A percentile compares a stretch with the other conserved stretches of the same genome.
Conservation (phyloP, 1,284 basidiomycete species). For the Omphalotus olearius region DNA sequence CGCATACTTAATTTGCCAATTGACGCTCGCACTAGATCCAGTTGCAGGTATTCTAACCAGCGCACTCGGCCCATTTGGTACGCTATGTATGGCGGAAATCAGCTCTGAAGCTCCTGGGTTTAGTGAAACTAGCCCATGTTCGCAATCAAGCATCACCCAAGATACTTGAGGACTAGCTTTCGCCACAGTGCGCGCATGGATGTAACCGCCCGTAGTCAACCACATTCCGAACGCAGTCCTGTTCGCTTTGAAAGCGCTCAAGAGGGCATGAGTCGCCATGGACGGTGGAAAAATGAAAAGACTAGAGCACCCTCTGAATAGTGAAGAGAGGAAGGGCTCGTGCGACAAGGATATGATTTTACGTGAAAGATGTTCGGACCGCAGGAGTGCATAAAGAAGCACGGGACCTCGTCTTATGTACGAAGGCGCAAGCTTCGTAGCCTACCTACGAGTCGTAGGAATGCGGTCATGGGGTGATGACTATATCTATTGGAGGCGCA, state of each 20-base stretch:
- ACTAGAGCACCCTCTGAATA: too few relatives aligned
- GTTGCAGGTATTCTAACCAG: constrained; percentile 61
- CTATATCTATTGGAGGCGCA: too few relatives aligned
- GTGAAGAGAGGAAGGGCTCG: too few relatives aligned
- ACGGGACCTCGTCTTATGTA: too few relatives aligned
- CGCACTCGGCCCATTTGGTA: constrained; percentile 41
- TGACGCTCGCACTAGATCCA: constrained; percentile 45
- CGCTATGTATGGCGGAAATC: constrained; percentile 45
- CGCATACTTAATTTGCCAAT: constrained; percentile 67
- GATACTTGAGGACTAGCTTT: constrained; percentile 51
- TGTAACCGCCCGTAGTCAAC: constrained; percentile 53
- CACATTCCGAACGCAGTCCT: constrained; percentile 70
- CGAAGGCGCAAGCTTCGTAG: too few relatives aligned
- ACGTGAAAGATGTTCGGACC: too few relatives aligned
- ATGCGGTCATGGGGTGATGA: too few relatives aligned
- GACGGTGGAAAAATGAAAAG: too few relatives aligned
- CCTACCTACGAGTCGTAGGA: too few relatives aligned
- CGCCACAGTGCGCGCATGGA: constrained; percentile 53
- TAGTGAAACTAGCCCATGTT: constrained; percentile 55
- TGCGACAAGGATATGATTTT: too few relatives aligned
- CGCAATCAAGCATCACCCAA: constrained; percentile 63
- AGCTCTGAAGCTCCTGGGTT: constrained; percentile 53
- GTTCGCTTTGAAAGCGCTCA: constrained; percentile 42
- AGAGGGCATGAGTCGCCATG: constrained; percentile 41
- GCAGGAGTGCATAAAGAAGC: too few relatives aligned